A percentile compares a stretch with the other conserved stretches of the same genome.
These are phyloP conservation scores for Elongisporangium anandrum DNA, from an alignment of 352 stramenopile genomes.

Conservation along the genomic window DNA sequence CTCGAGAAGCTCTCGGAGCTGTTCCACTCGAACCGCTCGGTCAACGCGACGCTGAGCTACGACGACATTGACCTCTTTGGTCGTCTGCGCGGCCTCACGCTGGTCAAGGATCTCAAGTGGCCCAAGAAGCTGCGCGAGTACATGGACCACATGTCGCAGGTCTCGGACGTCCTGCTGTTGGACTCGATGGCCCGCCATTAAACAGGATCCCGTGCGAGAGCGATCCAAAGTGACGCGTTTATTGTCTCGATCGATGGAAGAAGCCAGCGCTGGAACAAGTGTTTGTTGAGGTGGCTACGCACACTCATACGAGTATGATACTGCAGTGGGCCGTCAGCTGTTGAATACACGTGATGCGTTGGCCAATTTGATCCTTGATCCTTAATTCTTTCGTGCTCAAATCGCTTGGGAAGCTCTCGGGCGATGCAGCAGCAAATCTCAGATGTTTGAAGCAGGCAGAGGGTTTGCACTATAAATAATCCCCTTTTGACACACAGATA, in stretches of 20 bases:
- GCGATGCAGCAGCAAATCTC: too few relatives aligned
- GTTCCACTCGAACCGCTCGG: conserved; percentile 31
- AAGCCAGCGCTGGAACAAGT: background rate
- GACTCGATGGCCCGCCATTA: conserved; percentile 26
- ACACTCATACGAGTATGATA: background rate
- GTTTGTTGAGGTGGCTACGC: background rate
- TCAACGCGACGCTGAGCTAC: conserved; percentile 45
- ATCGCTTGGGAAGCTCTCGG: too few relatives aligned
- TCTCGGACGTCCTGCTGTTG: conserved; percentile 36
- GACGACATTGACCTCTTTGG: conserved; percentile 55
- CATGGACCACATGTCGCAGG: conserved; percentile 38
- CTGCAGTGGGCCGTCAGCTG: too few relatives aligned
- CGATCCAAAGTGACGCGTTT: background rate
- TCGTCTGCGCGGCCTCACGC: conserved; percentile 38
- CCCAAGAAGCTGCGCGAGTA: conserved; percentile 41
- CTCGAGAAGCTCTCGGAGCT: conserved; percentile 30
- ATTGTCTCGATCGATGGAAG: background rate
- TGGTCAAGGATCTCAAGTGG: conserved; percentile 49
- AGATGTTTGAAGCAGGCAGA: too few relatives aligned
- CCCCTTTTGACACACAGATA: too few relatives aligned
- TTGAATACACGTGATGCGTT: background rate
- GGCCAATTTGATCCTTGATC: background rate
- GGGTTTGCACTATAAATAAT: too few relatives aligned
- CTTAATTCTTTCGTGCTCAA: too few relatives aligned
- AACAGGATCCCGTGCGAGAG: background rate